These are phyloP conservation scores for Chytriomyces sp. DNA, from an alignment of 192 early-diverging fungal genomes.

Conservation along the genomic window DNA sequence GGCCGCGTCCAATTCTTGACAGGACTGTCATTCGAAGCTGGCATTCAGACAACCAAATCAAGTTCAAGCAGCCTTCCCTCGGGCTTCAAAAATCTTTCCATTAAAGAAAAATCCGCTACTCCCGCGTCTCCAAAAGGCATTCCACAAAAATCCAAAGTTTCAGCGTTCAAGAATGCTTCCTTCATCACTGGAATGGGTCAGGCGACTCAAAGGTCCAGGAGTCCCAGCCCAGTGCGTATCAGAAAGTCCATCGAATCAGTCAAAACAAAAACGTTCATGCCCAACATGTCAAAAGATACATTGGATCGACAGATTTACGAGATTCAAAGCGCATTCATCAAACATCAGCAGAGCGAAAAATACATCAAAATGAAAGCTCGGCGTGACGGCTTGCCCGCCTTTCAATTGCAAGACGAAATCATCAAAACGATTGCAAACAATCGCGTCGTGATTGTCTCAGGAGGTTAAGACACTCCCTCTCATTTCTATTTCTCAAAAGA, in stretches of 20 bases:
- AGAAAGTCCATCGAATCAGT: neutral
- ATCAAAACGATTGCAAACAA: constrained; percentile 37
- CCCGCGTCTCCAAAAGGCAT: constrained; percentile 3
- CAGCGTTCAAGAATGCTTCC: neutral
- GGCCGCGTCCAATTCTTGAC: constrained; percentile 47
- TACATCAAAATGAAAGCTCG: constrained; percentile 40
- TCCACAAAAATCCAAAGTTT: neutral
- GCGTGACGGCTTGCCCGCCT: constrained; percentile 43
- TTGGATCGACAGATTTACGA: constrained; percentile 10
- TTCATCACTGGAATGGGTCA: constrained; percentile 13
- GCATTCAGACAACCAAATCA: neutral
- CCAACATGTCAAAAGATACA: neutral
- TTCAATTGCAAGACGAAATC: constrained; percentile 33
- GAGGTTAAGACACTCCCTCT: constrained; percentile 39
- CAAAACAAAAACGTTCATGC: constrained; percentile 24
- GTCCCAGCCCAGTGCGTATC: constrained; percentile 9
- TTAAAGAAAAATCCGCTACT: neutral
- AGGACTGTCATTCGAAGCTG: neutral
- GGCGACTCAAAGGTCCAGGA: no score
- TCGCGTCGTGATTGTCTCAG: constrained; percentile 48
- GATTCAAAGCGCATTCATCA: constrained; percentile 13
- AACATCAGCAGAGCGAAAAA: constrained; percentile 14
- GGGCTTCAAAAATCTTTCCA: neutral
- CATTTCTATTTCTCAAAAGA: no score
- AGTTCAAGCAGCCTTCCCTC: neutral